phyloP scores from a whole-genome alignment of 306 rosid genomes.

The Pterocarpus macrocarpus region DNA sequence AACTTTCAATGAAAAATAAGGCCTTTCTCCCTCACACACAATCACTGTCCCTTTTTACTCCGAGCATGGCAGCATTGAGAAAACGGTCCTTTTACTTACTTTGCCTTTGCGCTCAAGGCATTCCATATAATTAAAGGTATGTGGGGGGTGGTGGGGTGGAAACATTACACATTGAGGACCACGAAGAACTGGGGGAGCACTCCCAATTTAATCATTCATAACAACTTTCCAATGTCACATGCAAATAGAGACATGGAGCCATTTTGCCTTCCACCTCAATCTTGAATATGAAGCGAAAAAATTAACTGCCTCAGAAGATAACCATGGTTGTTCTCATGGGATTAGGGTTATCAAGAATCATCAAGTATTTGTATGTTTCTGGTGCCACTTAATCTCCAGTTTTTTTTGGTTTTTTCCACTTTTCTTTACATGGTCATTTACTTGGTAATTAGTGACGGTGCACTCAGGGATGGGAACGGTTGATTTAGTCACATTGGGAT shows the following conservation, averaged over 20 bases:
- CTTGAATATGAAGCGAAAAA: conserved; percentile 42
- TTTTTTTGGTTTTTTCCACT: background rate
- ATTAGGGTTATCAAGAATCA: conserved; percentile 21
- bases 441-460: conserved; percentile 7
- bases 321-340: conserved; percentile 20
- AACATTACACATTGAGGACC: conserved; percentile 44
- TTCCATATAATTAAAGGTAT: conserved; percentile 31
- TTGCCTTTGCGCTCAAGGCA: conserved; percentile 43
- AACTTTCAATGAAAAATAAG: background rate
- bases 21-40: background rate
- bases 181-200: conserved; percentile 14
- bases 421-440: background rate
- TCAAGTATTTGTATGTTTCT: background rate
- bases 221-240: conserved; percentile 41
- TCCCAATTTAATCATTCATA: conserved; percentile 50
- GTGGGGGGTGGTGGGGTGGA: conserved; percentile 41
- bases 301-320: conserved; percentile 17
- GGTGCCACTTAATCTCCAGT: background rate
- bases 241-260: conserved; percentile 42
- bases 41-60: background rate
- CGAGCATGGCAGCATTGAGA: conserved; percentile 12
- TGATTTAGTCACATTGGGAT: background rate
- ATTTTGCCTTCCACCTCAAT: conserved; percentile 31
- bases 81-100: background rate
- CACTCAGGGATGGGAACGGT: background rate